phyloP scores from a whole-genome alignment of 441 rosid species.

The Eruca vesicaria region DNA sequence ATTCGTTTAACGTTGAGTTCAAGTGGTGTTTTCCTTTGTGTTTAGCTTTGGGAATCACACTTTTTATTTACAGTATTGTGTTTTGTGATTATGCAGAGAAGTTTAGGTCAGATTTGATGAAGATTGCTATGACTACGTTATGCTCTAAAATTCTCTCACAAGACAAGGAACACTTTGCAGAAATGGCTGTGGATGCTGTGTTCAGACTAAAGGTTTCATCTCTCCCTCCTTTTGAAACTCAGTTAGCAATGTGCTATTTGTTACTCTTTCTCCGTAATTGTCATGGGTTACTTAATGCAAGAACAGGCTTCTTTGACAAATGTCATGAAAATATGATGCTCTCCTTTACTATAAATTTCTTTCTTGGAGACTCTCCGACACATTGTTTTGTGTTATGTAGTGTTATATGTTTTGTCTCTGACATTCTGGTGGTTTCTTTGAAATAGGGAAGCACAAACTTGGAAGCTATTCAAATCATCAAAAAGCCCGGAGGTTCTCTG shows the following conservation, averaged over 20 bases:
- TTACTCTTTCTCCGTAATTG: background rate
- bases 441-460: conserved; percentile 92
- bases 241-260: background rate
- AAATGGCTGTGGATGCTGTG: conserved; percentile 94
- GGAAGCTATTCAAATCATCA: conserved; percentile 90
- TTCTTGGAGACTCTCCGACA: background rate
- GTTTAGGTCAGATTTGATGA: conserved; percentile 80
- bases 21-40: background rate
- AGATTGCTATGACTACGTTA: conserved; percentile 90
- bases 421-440: background rate
- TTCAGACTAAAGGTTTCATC: conserved; percentile 79
- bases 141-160: conserved; percentile 92
- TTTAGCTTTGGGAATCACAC: background rate
- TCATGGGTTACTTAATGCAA: background rate
- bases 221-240: conserved; percentile 3
- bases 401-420: background rate
- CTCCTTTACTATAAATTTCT: background rate
- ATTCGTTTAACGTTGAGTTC: background rate
- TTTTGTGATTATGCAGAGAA: conserved; percentile 58
- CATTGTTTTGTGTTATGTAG: background rate
- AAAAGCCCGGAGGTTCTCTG: conserved; percentile 93
- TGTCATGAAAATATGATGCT: background rate
- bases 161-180: conserved; percentile 90
- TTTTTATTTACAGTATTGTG: background rate
- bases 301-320: background rate